Conservation (phyloP, 2,329 filamentous ascomycete genomes). For the Paecilomyces sp. region DNA sequence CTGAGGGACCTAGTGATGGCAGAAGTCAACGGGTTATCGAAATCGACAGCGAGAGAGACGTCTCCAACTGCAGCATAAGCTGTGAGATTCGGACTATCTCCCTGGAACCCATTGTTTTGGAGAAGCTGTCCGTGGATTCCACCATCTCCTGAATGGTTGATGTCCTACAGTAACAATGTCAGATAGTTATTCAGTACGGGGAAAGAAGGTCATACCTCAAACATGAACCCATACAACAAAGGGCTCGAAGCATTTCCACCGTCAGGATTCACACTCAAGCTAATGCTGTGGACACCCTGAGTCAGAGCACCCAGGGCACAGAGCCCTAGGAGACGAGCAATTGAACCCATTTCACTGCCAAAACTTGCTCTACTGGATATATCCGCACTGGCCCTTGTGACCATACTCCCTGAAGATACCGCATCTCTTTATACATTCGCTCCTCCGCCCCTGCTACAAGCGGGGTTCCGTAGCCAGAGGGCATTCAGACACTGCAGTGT, state of each 20-base stretch:
- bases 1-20: conserved; percentile 48
- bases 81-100: conserved; percentile 36
- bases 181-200: neutral
- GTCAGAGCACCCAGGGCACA: neutral
- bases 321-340: neutral
- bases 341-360: neutral
- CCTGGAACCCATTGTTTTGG: conserved; percentile 64
- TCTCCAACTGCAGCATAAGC: conserved; percentile 41
- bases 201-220: conserved; percentile 21
- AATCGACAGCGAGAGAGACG: conserved; percentile 42
- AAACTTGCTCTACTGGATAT: neutral
- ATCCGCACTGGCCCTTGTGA: neutral
- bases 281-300: neutral
- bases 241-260: conserved; percentile 34
- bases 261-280: conserved; percentile 7
- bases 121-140: conserved; percentile 67
- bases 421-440: neutral
- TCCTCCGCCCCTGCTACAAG: neutral
- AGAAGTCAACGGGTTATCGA: conserved; percentile 44
- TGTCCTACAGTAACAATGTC: conserved; percentile 38
- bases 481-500: neutral
- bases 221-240: conserved; percentile 38
- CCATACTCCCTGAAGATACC: neutral
- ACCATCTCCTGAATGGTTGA: conserved; percentile 64
- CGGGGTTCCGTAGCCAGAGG: neutral